Percentiles rank a stretch among this genome's conserved stretches.
Conservation (phyloP, 306 rosid genomes). For the Purshia tridentata region DNA sequence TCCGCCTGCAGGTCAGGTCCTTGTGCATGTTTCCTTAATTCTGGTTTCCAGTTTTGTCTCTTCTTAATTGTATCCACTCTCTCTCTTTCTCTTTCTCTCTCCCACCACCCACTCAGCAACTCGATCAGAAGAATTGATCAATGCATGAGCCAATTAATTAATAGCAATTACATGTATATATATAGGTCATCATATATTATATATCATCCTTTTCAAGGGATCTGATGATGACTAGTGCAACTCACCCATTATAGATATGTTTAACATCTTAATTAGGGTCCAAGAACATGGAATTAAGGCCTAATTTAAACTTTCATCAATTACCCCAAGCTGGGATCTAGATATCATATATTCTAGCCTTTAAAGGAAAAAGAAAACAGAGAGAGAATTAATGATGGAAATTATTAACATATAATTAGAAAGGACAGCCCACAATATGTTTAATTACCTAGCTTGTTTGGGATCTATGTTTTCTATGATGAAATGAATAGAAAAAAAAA, state of each 20-base stretch:
- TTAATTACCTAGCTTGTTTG: neutral
- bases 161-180: neutral
- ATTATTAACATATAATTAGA: neutral
- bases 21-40: constrained; percentile 35
- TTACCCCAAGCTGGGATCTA: constrained; percentile 15
- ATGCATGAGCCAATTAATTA: constrained; percentile 29
- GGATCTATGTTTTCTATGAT: constrained; percentile 12
- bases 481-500: constrained; percentile 3
- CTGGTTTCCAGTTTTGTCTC: constrained; percentile 32
- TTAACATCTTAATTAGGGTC: constrained; percentile 15
- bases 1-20: neutral
- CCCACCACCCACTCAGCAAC: constrained; percentile 12
- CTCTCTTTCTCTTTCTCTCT: constrained; percentile 21
- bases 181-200: neutral
- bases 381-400: neutral
- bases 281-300: constrained; percentile 28
- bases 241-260: neutral
- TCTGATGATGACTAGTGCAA: neutral
- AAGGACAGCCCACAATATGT: neutral
- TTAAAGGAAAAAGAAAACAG: constrained; percentile 28
- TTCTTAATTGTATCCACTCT: constrained; percentile 18
- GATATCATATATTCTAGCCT: constrained; percentile 18
- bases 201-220: constrained; percentile 5
- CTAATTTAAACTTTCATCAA: constrained; percentile 26
- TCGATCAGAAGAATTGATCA: constrained; percentile 30